A percentile compares a stretch with the other conserved stretches of the same genome.
Evolutionary conservation across 2,329 filamentous ascomycete species (phyloP).

Genomic region (Rhexocercosporidium sp.): DNA sequence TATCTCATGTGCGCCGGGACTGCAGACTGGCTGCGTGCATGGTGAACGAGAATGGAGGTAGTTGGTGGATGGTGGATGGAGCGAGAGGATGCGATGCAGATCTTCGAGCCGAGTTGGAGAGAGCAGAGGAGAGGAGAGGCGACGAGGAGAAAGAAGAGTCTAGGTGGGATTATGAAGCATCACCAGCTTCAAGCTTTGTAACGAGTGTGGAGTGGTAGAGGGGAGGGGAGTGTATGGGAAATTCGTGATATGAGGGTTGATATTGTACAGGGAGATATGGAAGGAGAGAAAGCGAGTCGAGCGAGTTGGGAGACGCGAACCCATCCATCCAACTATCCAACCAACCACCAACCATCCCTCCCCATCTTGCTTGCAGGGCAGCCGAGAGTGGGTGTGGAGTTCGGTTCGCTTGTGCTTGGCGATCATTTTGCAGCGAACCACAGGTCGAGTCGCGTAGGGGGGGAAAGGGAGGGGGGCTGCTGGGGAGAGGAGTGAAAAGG

Average conservation of each 20-base stretch:
- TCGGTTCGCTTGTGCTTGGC: background rate
- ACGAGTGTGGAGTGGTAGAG: conserved; percentile 5
- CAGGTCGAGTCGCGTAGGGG: background rate
- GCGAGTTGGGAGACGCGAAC: background rate
- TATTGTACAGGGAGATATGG: background rate
- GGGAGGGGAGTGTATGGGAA: background rate
- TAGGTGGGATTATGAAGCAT: conserved; percentile 6
- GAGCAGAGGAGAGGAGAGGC: conserved; percentile 31
- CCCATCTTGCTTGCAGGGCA: too few species aligned
- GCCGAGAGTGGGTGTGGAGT: too few species aligned
- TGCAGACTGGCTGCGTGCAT: background rate
- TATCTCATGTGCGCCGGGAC: background rate
- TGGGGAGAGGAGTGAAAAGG: background rate
- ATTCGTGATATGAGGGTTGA: background rate
- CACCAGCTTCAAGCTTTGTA: background rate
- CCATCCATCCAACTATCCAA: too few species aligned
- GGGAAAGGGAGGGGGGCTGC: too few species aligned
- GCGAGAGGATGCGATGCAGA: conserved; percentile 67
- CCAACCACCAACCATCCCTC: too few species aligned
- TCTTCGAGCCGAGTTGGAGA: conserved; percentile 47
- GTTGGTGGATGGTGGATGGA: conserved; percentile 47
- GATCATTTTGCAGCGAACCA: background rate
- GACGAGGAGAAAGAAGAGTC: conserved; percentile 39
- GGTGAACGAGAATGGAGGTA: background rate
- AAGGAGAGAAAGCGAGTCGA: background rate